Percentiles rank a stretch among this genome's conserved stretches.
Evolutionary conservation across 73 alveolate species (phyloP).

Genomic region (Paramecium primaurelia): DNA sequence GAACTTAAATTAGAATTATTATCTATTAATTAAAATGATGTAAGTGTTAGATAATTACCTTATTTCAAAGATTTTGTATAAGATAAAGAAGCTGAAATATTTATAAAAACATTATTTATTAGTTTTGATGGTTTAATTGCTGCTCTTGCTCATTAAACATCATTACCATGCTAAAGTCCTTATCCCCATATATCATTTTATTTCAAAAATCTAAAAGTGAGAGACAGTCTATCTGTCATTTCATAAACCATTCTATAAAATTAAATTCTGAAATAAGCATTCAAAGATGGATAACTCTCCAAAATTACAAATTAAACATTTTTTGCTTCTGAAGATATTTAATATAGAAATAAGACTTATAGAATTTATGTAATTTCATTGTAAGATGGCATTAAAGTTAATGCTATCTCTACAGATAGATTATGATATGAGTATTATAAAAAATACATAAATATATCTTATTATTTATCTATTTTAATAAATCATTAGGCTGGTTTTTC

Average conservation of each 20-base stretch:
- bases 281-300: conserved; percentile 2
- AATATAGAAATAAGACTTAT: neutral
- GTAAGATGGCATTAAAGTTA: neutral
- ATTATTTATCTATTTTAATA: neutral
- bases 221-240: neutral
- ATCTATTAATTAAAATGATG: neutral
- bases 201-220: neutral
- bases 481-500: neutral
- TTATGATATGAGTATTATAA: neutral
- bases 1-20: neutral
- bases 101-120: neutral
- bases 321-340: neutral
- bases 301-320: neutral
- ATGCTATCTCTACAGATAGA: neutral
- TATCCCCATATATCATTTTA: conserved; percentile 1
- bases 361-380: conserved; percentile 31
- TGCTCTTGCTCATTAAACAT: neutral
- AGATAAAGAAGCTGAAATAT: neutral
- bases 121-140: conserved; percentile 31
- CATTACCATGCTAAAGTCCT: conserved; percentile 7
- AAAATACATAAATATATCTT: neutral
- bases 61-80: neutral
- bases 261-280: neutral
- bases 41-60: conserved; percentile 11
- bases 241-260: neutral